Base-by-base conservation (phyloP, 331 rosid genomes). In the Dryas integrifolia region DNA sequence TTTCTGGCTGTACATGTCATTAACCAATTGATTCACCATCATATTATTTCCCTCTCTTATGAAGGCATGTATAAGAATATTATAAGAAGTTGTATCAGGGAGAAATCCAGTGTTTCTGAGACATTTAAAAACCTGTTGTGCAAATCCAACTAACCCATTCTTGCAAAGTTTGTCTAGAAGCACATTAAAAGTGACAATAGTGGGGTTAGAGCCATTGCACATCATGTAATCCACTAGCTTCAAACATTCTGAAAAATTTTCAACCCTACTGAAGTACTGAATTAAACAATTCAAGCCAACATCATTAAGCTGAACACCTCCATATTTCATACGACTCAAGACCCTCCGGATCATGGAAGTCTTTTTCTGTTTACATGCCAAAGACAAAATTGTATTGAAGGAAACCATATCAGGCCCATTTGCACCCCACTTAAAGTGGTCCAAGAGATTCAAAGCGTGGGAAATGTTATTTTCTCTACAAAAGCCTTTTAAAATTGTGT, bases 391-490 rank as follows among this genome's bases (percentile, higher is more conserved):
- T 5, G 80, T 77, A 65, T 79, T 79, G 46, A 73, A 79, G n/a
- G 86, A 85, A 79, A 82, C 66, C 16, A 73, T 58, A 73, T 85
- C 84, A 58, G 84, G 88, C 39, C 81, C 68, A 60, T 77, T 72
- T 24, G 38, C 38, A 49, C 7, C 72, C 88, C 88, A 73, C 58
- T 73, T 68, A 74, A 85, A 79, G 67, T 46, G 16, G 50, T 82
- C 78, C 45, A 85, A 76, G 57, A 82, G 82, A 55, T 69, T 70
- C 79, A 76, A 70, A 70, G 88, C 81, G 63, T 70, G 62, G 45
- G 77, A 60, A 67, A 79, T 41, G 48, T 62, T n/a, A 44, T 76
- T 47, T 64, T 85, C 79, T 35, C 69, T 68, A 61, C 76, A 77
- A 58, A 85, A 73, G 8, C 82, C 80, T 75, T 76, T 82, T 65